Percentiles rank a stretch among this genome's conserved stretches.
Evolutionary conservation across 2,329 filamentous ascomycete species (phyloP).

Genomic region (Xylariaceae sp.): DNA sequence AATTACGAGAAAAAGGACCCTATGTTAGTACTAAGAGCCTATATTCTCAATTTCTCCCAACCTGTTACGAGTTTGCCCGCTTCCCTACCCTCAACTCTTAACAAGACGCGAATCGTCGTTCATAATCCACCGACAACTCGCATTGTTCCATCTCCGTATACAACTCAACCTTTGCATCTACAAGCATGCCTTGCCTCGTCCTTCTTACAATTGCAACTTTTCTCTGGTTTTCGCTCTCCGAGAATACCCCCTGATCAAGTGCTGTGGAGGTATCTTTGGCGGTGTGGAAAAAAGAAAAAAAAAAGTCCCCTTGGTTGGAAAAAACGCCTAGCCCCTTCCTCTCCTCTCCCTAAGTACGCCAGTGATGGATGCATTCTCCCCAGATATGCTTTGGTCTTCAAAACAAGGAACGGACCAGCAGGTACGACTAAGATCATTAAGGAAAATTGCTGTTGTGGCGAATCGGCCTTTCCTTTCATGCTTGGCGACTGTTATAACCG

Average conservation of each 20-base stretch:
- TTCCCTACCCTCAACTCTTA: too few species aligned
- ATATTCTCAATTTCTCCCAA: too few species aligned
- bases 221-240: background rate
- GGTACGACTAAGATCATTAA: conserved; percentile 1
- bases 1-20: too few species aligned
- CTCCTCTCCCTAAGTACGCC: conserved; percentile 21
- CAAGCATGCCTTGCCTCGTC: background rate
- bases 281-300: conserved; percentile 5
- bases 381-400: background rate
- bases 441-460: conserved; percentile 9
- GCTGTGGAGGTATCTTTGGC: conserved; percentile 20
- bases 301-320: background rate
- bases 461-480: background rate
- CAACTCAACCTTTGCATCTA: background rate
- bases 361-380: conserved; percentile 15
- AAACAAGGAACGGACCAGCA: background rate
- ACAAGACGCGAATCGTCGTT: background rate
- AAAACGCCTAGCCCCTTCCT: conserved; percentile 16
- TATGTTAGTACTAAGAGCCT: too few species aligned
- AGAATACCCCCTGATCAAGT: conserved; percentile 8
- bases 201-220: background rate
- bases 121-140: background rate
- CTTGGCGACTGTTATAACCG: conserved; percentile 11
- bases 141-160: conserved; percentile 6
- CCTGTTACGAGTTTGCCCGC: too few species aligned